These are phyloP conservation scores for Calocybe indica DNA, from an alignment of 768 basidiomycete species.

Conservation along the genomic window DNA sequence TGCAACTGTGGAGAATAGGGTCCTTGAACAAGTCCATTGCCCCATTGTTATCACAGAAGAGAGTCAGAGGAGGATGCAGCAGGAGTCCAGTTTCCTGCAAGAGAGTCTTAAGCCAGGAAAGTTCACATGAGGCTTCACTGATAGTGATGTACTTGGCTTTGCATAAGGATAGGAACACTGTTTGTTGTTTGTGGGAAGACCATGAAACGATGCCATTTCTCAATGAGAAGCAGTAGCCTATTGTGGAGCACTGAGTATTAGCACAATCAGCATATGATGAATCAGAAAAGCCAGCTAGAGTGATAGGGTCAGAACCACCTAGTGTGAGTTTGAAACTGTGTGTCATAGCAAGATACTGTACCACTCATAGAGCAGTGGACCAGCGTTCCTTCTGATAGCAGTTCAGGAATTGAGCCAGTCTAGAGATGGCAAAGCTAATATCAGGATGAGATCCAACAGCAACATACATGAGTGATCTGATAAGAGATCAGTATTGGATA, in stretches of 20 bases:
- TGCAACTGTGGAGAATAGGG: too few relatives aligned
- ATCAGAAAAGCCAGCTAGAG: not conserved
- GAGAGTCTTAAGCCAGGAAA: too few relatives aligned
- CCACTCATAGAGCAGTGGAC: not conserved
- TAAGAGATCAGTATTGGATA: not conserved
- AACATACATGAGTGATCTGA: not conserved
- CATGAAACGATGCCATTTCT: not conserved
- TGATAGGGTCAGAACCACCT: not conserved
- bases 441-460: not conserved
- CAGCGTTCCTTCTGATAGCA: not conserved
- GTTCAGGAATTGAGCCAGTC: conserved; percentile 2
- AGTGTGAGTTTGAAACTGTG: not conserved
- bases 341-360: not conserved
- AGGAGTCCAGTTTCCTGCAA: too few relatives aligned
- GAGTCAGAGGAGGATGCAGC: too few relatives aligned
- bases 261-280: not conserved
- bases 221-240: not conserved
- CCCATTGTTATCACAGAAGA: too few relatives aligned
- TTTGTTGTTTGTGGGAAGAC: too few relatives aligned
- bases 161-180: too few relatives aligned
- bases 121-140: too few relatives aligned
- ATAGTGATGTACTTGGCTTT: too few relatives aligned
- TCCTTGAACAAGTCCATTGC: too few relatives aligned
- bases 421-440: not conserved
- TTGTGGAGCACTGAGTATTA: not conserved